phyloP scores from a whole-genome alignment of 352 stramenopile species.

The Pythium utonaiense region DNA sequence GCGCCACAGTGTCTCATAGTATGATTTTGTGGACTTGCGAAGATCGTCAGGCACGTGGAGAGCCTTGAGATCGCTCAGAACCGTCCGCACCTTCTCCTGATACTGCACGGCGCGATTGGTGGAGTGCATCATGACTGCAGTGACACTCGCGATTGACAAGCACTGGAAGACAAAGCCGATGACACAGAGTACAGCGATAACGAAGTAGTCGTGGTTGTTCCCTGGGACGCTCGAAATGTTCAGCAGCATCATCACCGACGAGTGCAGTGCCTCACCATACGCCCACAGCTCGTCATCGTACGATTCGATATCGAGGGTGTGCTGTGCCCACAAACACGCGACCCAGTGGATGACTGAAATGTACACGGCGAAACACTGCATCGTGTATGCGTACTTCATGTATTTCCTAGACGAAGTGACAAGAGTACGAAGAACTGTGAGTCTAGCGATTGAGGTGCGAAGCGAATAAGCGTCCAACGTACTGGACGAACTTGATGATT shows the following conservation, averaged over 20 bases:
- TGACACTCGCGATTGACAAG: slow-evolving; percentile 53
- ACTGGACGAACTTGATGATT: slow-evolving; percentile 68
- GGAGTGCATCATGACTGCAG: slow-evolving; percentile 41
- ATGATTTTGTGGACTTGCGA: slow-evolving; percentile 46
- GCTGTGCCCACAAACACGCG: slow-evolving; percentile 46
- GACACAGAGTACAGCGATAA: slow-evolving; percentile 36
- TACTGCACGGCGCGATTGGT: slow-evolving; percentile 52
- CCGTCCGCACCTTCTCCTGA: slow-evolving; percentile 53
- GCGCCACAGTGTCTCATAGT: slow-evolving; percentile 64
- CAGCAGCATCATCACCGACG: slow-evolving; percentile 40
- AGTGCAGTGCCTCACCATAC: slow-evolving; percentile 49
- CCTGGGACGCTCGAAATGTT: slow-evolving; percentile 46
- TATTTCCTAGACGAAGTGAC: slow-evolving; percentile 37
- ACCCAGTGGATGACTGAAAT: slow-evolving; percentile 64
- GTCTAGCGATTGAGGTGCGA: background rate
- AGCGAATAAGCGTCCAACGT: background rate
- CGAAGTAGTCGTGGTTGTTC: slow-evolving; percentile 36
- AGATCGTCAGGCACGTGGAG: slow-evolving; percentile 50
- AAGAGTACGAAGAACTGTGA: slow-evolving; percentile 4
- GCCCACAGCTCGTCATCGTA: slow-evolving; percentile 34
- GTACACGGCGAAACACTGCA: slow-evolving; percentile 51
- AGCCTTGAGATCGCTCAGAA: slow-evolving; percentile 65
- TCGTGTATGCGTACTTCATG: slow-evolving; percentile 54
- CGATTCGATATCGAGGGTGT: slow-evolving; percentile 25
- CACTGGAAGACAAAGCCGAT: slow-evolving; percentile 48